Evolutionary conservation across 805 yeast genomes (phyloP), one percentile per base, ranked within the genome.

Genomic region (Metschnikowia baotianmanensis): DNA sequence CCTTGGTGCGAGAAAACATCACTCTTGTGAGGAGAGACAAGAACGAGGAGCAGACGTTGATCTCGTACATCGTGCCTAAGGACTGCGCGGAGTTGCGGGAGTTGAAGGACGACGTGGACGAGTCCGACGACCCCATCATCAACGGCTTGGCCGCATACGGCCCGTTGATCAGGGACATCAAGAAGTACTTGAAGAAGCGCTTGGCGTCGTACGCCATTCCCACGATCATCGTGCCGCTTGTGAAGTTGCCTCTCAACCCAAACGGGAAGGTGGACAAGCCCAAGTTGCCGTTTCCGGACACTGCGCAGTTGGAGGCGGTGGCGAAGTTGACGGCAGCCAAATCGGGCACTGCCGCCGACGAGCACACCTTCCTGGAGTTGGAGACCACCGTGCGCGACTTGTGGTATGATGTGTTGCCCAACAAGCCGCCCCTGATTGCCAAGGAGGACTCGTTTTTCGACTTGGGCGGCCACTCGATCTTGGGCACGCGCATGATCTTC

Each of bases 221-320:
- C 32, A 76, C 96, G 1, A 72, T 91, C 25, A 82, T 93, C 56
- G 91, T 93, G 36, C 97, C 97, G 12, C 72, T 95, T 69, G 72
- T 77, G 19, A 82, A 80, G 55, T 67, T 93, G 59, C 99, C 99
- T 19, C 73, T 93, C 65, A 93, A 93, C 66, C 99, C 99, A 45
- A 93, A 93, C 62, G 99, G 99, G 54, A 93, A 93, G 65, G 88
- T 93, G 43, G 99, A 93, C 69, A 93, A 93, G 69, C 98, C 98
- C 26, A 89, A 91, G 57, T 71, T 93, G 46, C 98, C 96, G 33
- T 88, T 86, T 78, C 99, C 99, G 40, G 87, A 87, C 42, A 76
- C 86, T 18, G 91, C 84, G 13, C 96, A 91, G 65, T 71, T 93
- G 48, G 80, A 82, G 23, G 73, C 80, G 13, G 96, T 88, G 33